Evolutionary conservation across 2,329 filamentous ascomycete species (phyloP), one percentile per base, ranked within the genome.

Genomic region (Endoconidiophora laricicola): DNA sequence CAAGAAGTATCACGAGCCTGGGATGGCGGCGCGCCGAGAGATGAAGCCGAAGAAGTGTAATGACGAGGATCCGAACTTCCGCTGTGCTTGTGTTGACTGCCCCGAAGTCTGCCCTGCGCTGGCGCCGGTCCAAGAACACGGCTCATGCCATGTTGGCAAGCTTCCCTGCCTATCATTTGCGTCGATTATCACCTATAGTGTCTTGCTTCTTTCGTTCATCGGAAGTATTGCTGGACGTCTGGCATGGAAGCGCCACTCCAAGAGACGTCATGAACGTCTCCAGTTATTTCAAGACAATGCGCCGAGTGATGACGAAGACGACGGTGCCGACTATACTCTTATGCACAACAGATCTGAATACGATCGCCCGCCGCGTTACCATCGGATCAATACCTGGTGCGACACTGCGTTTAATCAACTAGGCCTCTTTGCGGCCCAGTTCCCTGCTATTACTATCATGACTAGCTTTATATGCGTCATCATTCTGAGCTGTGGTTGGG

Each of bases 161-260:
- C 68, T 98, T n/a, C 90, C 90, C 0, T 98, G 93, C 60, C 69
- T 98, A 38, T 95, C 90, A 0, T 96, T 98, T 62, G 81, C 83
- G 0, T 86, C 94, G 42, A 85, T 98, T 58, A 71, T 96, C 49
- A 73, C 86, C 39, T 98, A 98, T 63, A 78, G 81, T 3, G 65
- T 86, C 40, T 74, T 91, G 51, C 63, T 96, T 5, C 69, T 83
- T 26, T 68, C 82, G 1, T 67, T 90, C 12, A 67, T 81, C 9
- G 68, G 76, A 2, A 79, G 75, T 6, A 67, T 88, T 14, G 75
- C 79, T 40, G 86, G 83, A 2, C 85, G 88, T 59, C 72, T 86
- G 39, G 81, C 80, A 2, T 93, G 83, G 66, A 78, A 74, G 52
- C 81, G 78, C 57, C 84, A 86, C 60, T 73, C 79, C 14, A 74